Evolutionary conservation across 1,139 yeast species (phyloP), one percentile per base, ranked within the genome.

Genomic region (Yamadazyma blattariae): DNA sequence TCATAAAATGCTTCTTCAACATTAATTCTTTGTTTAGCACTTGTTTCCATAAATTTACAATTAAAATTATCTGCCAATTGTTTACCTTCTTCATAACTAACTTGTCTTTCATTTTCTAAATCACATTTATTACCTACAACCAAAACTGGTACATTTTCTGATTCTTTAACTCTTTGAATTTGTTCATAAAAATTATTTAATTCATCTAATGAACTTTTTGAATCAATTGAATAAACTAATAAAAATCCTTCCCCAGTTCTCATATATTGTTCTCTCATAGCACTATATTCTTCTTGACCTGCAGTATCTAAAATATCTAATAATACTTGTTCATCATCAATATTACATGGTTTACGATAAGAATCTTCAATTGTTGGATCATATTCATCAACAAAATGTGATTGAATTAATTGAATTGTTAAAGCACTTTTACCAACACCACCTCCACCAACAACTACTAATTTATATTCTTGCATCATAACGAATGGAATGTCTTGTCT

Each of bases 381-480:
- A 52, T 92, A 92, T 51, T 92, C 96, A 57, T 88, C 96, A 27
- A 90, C 95, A 57, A 90, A 90, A 58, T 88, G 96, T 37, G 89
- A 79, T 58, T 89, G 96, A 42, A 89, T 87, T 51, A 83, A 70
- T 60, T 89, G 95, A 46, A 90, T 89, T 36, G 97, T 90, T 46
- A 90, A 69, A 8, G 97, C 97, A 9, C 96, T 86, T 61, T 92
- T 92, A 64, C 98, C 98, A 41, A 92, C 97, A 61, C 96, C 97
- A 61, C 97, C 97, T 33, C 96, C 97, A 38, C 97, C 97, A 35
- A 92, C 96, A 38, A 92, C 97, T 15, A 90, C 96, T 44, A 92
- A 67, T 57, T 90, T 88, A 61, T 82, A 88, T 59, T 84, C 94
- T 58, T 81, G 70, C 48, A 74, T 58, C 62, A 57, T 67, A 34